phyloP scores from a whole-genome alignment of 345 rosid genomes.

The Capsella bursapastoris region DNA sequence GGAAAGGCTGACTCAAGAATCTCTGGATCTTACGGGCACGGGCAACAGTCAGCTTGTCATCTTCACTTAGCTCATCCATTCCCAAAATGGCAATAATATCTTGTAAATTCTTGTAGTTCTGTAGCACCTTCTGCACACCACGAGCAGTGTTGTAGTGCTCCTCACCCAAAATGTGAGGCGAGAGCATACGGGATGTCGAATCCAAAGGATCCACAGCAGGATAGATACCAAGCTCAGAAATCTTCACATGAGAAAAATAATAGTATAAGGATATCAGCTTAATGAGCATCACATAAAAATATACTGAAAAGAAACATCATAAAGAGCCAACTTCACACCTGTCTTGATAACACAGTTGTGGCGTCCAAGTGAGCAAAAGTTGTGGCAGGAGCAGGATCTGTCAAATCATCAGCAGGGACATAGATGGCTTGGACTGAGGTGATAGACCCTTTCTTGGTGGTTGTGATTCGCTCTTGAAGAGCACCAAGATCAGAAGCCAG shows the following conservation, averaged over 20 bases:
- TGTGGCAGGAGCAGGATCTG: slow-evolving; percentile 99
- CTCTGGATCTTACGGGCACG: slow-evolving; percentile 97
- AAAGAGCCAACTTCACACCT: slow-evolving; percentile 52
- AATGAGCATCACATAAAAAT: not conserved
- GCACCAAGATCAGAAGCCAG: slow-evolving; percentile 99
- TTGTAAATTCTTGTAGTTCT: slow-evolving; percentile 97
- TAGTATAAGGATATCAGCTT: not conserved
- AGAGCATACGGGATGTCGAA: slow-evolving; percentile 96
- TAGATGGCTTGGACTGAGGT: slow-evolving; percentile 98
- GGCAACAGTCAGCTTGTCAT: slow-evolving; percentile 95
- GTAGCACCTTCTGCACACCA: slow-evolving; percentile 96
- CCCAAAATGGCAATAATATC: slow-evolving; percentile 99
- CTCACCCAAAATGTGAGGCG: slow-evolving; percentile 96
- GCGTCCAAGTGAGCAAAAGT: slow-evolving; percentile 99
- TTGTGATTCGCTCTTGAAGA: slow-evolving; percentile 97
- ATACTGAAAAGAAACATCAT: not conserved
- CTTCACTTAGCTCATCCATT: slow-evolving; percentile 99
- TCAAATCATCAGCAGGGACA: slow-evolving; percentile 99
- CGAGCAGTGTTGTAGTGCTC: slow-evolving; percentile 97
- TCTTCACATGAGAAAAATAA: slow-evolving; percentile 43
- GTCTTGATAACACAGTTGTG: slow-evolving; percentile 96
- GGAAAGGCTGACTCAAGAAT: slow-evolving; percentile 99
- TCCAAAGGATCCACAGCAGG: slow-evolving; percentile 99
- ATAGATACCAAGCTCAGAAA: slow-evolving; percentile 97
- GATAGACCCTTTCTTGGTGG: slow-evolving; percentile 97